Percentiles rank a stretch among this genome's conserved stretches.
These are phyloP conservation scores for Fusarium papillatum DNA, from an alignment of 2,329 filamentous ascomycete genomes.

Conservation along the genomic window DNA sequence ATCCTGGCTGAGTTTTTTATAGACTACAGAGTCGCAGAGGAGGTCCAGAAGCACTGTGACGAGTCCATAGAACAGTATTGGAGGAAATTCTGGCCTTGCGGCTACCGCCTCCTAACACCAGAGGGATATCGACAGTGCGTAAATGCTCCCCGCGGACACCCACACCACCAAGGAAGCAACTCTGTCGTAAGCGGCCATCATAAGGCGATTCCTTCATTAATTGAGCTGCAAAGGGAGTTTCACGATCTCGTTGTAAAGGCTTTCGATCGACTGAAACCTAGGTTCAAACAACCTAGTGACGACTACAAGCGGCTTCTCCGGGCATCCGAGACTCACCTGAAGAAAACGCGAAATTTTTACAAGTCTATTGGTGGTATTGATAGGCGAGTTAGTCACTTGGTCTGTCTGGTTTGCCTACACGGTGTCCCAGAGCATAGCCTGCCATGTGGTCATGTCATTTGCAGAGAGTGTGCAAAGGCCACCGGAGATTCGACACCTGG, in stretches of 20 bases:
- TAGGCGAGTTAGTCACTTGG: not conserved
- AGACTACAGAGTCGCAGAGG: fast-evolving
- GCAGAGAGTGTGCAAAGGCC: not conserved
- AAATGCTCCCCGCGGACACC: not conserved
- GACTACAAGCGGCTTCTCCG: no score
- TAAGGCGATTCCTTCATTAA: fast-evolving
- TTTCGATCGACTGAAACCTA: not conserved
- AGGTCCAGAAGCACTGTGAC: fast-evolving
- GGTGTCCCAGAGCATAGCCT: not conserved
- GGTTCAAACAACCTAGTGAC: fast-evolving
- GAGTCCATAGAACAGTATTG: not conserved
- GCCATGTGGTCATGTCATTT: not conserved
- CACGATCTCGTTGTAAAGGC: fast-evolving
- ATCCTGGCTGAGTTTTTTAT: not conserved
- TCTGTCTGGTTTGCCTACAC: not conserved
- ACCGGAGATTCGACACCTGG: not conserved
- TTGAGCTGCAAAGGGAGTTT: fast-evolving
- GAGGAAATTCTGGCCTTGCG: not conserved
- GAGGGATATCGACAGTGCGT: not conserved
- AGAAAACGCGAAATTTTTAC: fast-evolving
- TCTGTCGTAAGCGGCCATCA: fast-evolving
- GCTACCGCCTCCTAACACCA: fast-evolving
- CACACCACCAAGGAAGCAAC: not conserved
- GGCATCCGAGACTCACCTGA: not conserved
- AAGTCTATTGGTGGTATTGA: not conserved